Conservation (phyloP, 306 rosid species). For the Comarum palustre region DNA sequence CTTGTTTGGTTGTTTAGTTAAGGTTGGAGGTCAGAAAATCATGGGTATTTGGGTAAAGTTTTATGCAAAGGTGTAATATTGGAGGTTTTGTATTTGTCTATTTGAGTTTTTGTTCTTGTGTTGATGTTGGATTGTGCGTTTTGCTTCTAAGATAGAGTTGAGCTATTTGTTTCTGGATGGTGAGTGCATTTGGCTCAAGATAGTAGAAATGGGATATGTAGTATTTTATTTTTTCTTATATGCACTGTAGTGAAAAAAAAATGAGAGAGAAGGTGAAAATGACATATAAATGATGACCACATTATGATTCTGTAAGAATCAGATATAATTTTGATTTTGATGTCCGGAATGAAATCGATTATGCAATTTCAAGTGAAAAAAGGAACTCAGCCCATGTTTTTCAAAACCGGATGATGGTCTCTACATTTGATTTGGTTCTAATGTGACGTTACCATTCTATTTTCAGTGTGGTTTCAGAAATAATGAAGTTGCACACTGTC, state of each 20-base stretch:
- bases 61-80: not conserved
- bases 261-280: not conserved
- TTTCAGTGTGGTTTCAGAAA: conserved; percentile 73
- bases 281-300: not conserved
- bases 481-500: conserved; percentile 54
- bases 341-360: not conserved
- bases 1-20: not conserved
- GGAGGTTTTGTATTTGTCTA: not conserved
- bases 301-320: not conserved
- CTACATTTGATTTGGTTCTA: conserved; percentile 17
- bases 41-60: not conserved
- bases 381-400: not conserved
- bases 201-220: not conserved
- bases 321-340: not conserved
- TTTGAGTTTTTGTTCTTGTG: not conserved
- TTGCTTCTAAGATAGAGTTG: not conserved
- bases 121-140: not conserved
- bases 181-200: conserved; percentile 11
- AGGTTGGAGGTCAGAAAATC: not conserved
- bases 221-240: not conserved
- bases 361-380: not conserved
- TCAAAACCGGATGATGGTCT: not conserved
- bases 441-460: conserved; percentile 19
- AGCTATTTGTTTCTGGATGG: not conserved
- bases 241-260: not conserved